phyloP scores from a whole-genome alignment of 225 moss, liverwort and hornwort genomes.

The Straminergon stramineum region DNA sequence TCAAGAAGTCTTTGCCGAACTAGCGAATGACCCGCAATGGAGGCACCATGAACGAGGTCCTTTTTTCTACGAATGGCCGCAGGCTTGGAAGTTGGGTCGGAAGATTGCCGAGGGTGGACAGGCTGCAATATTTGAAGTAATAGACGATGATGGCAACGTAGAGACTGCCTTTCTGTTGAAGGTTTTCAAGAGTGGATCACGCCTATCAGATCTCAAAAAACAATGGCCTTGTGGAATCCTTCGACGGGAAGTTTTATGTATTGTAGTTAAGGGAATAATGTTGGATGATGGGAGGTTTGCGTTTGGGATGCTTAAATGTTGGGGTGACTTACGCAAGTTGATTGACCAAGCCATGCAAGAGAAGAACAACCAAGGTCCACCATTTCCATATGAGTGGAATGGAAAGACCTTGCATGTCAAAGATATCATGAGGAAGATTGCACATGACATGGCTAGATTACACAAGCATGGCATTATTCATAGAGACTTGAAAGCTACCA shows the following conservation, averaged over 20 bases:
- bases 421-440: rapidly evolving
- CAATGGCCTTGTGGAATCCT: background rate
- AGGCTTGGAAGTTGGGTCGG: rapidly evolving
- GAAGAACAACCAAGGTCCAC: background rate
- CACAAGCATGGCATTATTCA: background rate
- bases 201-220: background rate
- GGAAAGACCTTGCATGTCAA: rapidly evolving
- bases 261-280: rapidly evolving
- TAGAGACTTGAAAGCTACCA: background rate
- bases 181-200: background rate
- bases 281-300: background rate
- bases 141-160: rapidly evolving
- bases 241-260: rapidly evolving
- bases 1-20: background rate
- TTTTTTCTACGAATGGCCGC: rapidly evolving
- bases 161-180: rapidly evolving
- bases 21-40: background rate
- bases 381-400: background rate
- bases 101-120: background rate
- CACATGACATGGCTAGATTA: rapidly evolving
- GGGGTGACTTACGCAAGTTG: background rate
- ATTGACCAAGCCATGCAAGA: background rate
- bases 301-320: rapidly evolving
- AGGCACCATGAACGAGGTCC: rapidly evolving
- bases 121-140: rapidly evolving